Conservation (phyloP, 2,329 filamentous ascomycete species). For the Hypoxylon sp. region DNA sequence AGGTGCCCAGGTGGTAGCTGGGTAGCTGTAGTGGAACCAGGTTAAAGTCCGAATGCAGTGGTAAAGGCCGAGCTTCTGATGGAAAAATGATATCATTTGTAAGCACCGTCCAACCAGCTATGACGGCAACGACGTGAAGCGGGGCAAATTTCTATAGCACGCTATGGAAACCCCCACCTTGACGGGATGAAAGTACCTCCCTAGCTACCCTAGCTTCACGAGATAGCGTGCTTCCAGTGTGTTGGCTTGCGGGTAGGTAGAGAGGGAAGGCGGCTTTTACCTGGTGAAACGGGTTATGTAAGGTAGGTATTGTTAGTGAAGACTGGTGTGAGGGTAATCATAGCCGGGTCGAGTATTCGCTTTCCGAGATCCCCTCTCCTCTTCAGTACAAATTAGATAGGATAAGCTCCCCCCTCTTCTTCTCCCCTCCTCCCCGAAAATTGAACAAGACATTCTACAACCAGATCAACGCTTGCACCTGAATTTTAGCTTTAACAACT, state of each 20-base stretch:
- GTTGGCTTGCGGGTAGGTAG: constrained; percentile 5
- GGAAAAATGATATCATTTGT: constrained; percentile 53
- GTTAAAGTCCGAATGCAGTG: constrained; percentile 37
- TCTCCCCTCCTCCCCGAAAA: constrained; percentile 32
- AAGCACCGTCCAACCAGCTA: constrained; percentile 45
- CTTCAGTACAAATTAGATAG: constrained; percentile 40
- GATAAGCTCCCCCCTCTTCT: constrained; percentile 31
- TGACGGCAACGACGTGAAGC: constrained; percentile 49
- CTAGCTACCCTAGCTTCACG: constrained; percentile 11
- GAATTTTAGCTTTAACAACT: constrained; percentile 43
- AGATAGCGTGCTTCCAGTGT: constrained; percentile 29
- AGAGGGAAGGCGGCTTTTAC: constrained; percentile 3
- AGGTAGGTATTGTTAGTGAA: constrained; percentile 28
- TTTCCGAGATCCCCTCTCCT: constrained; percentile 38
- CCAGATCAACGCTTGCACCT: constrained; percentile 34
- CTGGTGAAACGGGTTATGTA: constrained; percentile 43
- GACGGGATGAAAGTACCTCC: constrained; percentile 21
- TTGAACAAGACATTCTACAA: constrained; percentile 18
- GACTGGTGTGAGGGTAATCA: constrained; percentile 17
- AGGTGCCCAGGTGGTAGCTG: constrained; percentile 3
- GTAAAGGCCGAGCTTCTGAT: constrained; percentile 38
- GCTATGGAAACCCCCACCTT: constrained; percentile 34
- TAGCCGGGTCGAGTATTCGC: constrained; percentile 25
- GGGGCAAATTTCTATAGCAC: constrained; percentile 42
- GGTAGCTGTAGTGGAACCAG: constrained; percentile 19